Percentiles rank a stretch among this genome's conserved stretches.
Evolutionary conservation across 2,329 filamentous ascomycete genomes (phyloP).

Genomic region (Phyllachora maydis): DNA sequence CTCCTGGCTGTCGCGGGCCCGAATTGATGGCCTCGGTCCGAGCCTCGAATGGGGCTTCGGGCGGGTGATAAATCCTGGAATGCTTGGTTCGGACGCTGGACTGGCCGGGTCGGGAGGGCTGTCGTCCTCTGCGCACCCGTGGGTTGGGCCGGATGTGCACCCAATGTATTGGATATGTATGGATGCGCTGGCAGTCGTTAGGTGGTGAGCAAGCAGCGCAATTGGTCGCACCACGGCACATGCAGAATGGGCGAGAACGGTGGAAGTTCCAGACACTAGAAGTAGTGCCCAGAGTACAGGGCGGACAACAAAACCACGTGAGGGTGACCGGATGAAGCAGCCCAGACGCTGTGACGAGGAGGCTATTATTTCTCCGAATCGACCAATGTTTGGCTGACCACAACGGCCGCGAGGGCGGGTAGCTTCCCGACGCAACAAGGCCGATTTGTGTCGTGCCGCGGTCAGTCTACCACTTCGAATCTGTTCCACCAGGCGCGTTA

Average conservation of each 20-base stretch:
- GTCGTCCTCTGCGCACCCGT: slow-evolving; percentile 21
- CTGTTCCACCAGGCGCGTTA: slow-evolving; percentile 21
- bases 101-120: slow-evolving; percentile 17
- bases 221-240: slow-evolving; percentile 33
- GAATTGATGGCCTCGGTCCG: slow-evolving; percentile 13
- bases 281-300: no score
- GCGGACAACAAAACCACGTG: slow-evolving; percentile 21
- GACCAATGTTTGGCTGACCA: background rate
- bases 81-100: slow-evolving; percentile 16
- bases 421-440: background rate
- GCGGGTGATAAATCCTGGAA: slow-evolving; percentile 6
- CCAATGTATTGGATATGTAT: slow-evolving; percentile 37
- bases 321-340: no score
- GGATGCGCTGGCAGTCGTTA: slow-evolving; percentile 39
- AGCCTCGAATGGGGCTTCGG: background rate
- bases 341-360: no score
- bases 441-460: slow-evolving; percentile 7
- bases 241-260: slow-evolving; percentile 25
- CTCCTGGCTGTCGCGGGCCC: slow-evolving; percentile 2
- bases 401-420: no score
- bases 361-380: slow-evolving; percentile 2
- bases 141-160: slow-evolving; percentile 22
- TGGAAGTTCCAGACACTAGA: slow-evolving; percentile 13
- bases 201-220: slow-evolving; percentile 29
- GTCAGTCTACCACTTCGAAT: slow-evolving; percentile 11